Conservation (phyloP, 306 rosid genomes). For the Rubus parviflorus region DNA sequence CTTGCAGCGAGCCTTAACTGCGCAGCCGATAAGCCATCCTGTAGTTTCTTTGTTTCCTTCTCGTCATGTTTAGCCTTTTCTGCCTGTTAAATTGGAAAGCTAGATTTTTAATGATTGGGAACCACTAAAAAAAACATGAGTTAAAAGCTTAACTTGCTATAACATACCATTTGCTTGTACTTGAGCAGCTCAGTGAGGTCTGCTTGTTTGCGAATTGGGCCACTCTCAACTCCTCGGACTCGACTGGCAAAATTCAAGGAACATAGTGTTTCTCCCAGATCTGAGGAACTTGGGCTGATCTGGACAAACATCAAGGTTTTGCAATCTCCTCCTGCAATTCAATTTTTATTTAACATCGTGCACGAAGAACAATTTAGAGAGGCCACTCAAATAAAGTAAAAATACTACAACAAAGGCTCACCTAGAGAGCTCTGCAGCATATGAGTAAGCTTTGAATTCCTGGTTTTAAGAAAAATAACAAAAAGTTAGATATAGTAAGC, state of each 20-base stretch:
- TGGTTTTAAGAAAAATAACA: constrained; percentile 36
- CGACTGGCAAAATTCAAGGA: constrained; percentile 92
- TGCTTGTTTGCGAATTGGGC: constrained; percentile 89
- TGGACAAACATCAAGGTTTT: constrained; percentile 98
- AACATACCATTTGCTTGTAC: constrained; percentile 92
- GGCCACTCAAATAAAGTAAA: background rate
- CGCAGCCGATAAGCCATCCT: constrained; percentile 64
- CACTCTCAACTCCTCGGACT: constrained; percentile 85
- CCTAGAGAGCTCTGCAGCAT: constrained; percentile 96
- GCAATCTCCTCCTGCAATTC: constrained; percentile 91
- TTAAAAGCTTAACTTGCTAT: background rate
- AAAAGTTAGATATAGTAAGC: constrained; percentile 17
- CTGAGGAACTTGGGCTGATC: constrained; percentile 77
- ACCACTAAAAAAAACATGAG: background rate
- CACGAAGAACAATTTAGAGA: background rate
- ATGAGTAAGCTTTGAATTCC: constrained; percentile 98
- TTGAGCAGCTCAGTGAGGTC: constrained; percentile 74
- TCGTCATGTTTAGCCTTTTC: constrained; percentile 88
- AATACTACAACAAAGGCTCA: constrained; percentile 31
- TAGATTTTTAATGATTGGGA: constrained; percentile 11
- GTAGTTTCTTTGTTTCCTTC: constrained; percentile 82
- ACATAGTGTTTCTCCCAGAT: constrained; percentile 88
- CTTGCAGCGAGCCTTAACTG: constrained; percentile 79
- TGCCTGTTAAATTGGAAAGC: constrained; percentile 45
- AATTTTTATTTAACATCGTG: constrained; percentile 26